Evolutionary conservation across 371 early-diverging fungal genomes (phyloP).

Genomic region (Zopfochytrium polystomum): DNA sequence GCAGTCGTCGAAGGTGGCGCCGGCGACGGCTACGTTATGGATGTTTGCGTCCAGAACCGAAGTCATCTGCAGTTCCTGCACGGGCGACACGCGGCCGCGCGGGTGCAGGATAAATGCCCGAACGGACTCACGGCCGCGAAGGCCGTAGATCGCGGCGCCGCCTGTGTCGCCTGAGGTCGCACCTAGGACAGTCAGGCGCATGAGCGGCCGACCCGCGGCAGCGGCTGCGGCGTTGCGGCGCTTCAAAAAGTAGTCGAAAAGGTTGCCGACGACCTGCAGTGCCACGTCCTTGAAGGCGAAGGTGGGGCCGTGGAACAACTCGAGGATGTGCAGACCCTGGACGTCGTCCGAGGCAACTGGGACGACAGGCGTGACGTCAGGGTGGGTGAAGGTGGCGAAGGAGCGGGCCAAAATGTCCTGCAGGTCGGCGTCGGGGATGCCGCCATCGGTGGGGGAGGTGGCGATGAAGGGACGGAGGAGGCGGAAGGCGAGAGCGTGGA

Average conservation of each 20-base stretch:
- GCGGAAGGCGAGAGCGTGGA: constrained; percentile 76
- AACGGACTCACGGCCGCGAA: constrained; percentile 88
- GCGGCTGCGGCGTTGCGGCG: constrained; percentile 58
- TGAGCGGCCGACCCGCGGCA: constrained; percentile 39
- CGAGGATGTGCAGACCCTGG: constrained; percentile 66
- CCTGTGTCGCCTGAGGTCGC: constrained; percentile 98
- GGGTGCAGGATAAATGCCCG: constrained; percentile 93
- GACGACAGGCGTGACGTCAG: constrained; percentile 76
- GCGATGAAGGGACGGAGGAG: constrained; percentile 77
- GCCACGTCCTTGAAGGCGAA: constrained; percentile 98
- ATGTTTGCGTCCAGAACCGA: constrained; percentile 89
- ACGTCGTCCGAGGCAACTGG: constrained; percentile 26
- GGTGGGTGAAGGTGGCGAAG: constrained; percentile 75
- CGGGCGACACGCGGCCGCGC: constrained; percentile 80
- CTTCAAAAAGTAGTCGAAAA: constrained; percentile 93
- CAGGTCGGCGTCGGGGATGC: constrained; percentile 76
- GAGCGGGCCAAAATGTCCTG: constrained; percentile 62
- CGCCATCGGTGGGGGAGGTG: constrained; percentile 53
- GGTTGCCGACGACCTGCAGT: constrained; percentile 92
- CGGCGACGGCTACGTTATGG: constrained; percentile 84
- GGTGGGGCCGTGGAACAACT: constrained; percentile 96
- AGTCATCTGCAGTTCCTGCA: constrained; percentile 98
- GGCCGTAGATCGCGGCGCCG: constrained; percentile 96
- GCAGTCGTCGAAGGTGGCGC: constrained; percentile 94
- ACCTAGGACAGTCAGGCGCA: constrained; percentile 87